Conservation (phyloP, 73 alveolate genomes). For the Durusdinium trenchii region DNA sequence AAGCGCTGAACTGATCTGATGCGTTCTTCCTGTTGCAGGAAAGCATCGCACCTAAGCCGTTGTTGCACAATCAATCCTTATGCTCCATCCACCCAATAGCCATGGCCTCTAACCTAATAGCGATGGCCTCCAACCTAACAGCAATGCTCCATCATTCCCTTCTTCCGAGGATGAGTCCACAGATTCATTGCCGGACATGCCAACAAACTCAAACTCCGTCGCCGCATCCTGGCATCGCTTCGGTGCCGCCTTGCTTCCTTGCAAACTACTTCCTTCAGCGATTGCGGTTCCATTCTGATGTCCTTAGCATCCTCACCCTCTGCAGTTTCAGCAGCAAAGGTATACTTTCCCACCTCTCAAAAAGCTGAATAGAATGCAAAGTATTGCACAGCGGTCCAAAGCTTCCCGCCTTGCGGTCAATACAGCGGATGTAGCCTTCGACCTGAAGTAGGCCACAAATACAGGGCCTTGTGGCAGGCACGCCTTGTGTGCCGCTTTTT, state of each 20-base stretch:
- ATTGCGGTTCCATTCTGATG: neutral
- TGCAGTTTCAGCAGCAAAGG: conserved; percentile 33
- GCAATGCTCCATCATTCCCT: neutral
- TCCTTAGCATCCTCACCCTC: conserved; percentile 86
- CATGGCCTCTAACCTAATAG: too few relatives aligned
- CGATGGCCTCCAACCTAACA: too few relatives aligned
- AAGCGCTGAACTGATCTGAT: conserved; percentile 36
- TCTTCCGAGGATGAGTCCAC: neutral
- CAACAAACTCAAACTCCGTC: conserved; percentile 87
- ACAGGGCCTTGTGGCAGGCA: neutral
- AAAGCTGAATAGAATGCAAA: neutral
- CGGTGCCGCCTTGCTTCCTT: neutral
- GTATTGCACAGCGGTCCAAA: neutral
- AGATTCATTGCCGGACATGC: conserved; percentile 68
- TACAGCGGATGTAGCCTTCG: conserved; percentile 86
- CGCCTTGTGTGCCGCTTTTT: neutral
- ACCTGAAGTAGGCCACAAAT: neutral
- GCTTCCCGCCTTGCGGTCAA: conserved; percentile 60
- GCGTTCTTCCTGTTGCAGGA: conserved; percentile 89
- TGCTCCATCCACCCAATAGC: too few relatives aligned
- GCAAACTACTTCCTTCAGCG: neutral
- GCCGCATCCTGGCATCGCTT: conserved; percentile 81
- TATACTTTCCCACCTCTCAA: conserved; percentile 63
- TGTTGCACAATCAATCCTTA: neutral
- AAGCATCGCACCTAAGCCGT: conserved; percentile 81